Evolutionary conservation across 106 monocot species (phyloP), one percentile per base, ranked within the genome.

Genomic region (Acorus calamus): DNA sequence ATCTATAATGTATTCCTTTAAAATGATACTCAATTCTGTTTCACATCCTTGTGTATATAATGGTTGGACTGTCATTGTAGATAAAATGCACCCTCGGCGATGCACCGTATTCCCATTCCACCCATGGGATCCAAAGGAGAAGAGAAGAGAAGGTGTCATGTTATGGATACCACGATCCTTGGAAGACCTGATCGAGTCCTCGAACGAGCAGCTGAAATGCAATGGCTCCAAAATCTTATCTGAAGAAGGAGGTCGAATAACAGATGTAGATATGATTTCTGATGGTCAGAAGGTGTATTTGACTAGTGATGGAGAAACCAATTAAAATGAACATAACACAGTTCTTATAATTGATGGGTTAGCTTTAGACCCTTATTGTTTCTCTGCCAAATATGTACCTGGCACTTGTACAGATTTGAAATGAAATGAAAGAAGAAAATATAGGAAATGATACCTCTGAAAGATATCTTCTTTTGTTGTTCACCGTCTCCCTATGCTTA

Each of bases 101-200:
- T 94, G 89, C 68, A 86, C 89, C 0, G 83, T 94, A 11, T 89
- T 94, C 57, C 89, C 94, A 46, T 86, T 76, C 60, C 89, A 89
- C 55, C 89, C 94, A 44, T 89, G 89, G 94, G 73, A 73, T 10
- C 59, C 79, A 1, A 64, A 63, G 7, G 78, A 77, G 14, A 59
- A 75, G 62, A 81, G 75, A 71, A 79, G 50, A 73, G 94, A 89
- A 54, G 94, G 94, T 8, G 60, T 94, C 1, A 66, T 94, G 66
- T 54, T 94, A 6, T 94, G 89, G 89, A 61, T 86, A 45, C 94
- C 94, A 4, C 74, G 14, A 56, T 66, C 81, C 4, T 80, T 89
- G 46, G 78, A 89, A 42, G 81, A 86, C 49, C 84, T 94, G 14
- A 71, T 94, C 58, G 62, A 51, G 42, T 75, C 81, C 28, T 65